Evolutionary conservation across 73 alveolate genomes (phyloP).

Genomic region (Breviolum minutum): DNA sequence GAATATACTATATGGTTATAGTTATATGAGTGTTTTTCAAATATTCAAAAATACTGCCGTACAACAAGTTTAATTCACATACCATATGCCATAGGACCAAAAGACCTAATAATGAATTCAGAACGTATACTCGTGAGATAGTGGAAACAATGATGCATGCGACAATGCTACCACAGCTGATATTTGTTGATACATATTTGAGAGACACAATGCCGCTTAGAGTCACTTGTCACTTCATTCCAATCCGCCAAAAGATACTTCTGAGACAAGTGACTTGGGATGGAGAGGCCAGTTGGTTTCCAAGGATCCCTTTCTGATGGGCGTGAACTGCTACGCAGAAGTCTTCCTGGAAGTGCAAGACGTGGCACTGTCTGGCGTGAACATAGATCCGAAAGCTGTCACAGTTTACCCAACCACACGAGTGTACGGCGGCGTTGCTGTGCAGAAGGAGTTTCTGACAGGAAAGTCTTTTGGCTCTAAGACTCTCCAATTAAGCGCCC

Average conservation of each 20-base stretch:
- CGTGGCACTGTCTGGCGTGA: slow-evolving; percentile 84
- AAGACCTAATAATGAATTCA: too few relatives aligned
- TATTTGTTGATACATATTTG: background rate
- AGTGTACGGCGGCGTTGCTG: slow-evolving; percentile 87
- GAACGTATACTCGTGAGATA: too few relatives aligned
- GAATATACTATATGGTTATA: too few relatives aligned
- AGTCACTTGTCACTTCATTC: background rate
- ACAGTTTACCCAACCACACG: slow-evolving; percentile 92
- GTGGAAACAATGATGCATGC: background rate
- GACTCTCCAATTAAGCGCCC: too few relatives aligned
- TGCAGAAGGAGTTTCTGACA: slow-evolving; percentile 88
- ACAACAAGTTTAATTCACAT: too few relatives aligned
- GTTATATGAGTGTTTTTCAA: too few relatives aligned
- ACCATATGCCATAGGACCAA: too few relatives aligned
- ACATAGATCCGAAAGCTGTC: slow-evolving; percentile 94
- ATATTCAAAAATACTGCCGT: too few relatives aligned
- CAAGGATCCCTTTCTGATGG: slow-evolving; percentile 77
- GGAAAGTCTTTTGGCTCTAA: slow-evolving; percentile 45
- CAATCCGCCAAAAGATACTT: background rate
- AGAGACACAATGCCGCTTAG: background rate
- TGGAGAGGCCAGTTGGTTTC: background rate
- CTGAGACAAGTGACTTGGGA: background rate
- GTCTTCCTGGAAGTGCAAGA: slow-evolving; percentile 92
- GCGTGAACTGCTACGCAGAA: slow-evolving; percentile 95
- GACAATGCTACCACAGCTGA: too few relatives aligned